Evolutionary conservation across 1,139 yeast genomes (phyloP), one percentile per base, ranked within the genome.

Genomic region (Spathaspora sp.): DNA sequence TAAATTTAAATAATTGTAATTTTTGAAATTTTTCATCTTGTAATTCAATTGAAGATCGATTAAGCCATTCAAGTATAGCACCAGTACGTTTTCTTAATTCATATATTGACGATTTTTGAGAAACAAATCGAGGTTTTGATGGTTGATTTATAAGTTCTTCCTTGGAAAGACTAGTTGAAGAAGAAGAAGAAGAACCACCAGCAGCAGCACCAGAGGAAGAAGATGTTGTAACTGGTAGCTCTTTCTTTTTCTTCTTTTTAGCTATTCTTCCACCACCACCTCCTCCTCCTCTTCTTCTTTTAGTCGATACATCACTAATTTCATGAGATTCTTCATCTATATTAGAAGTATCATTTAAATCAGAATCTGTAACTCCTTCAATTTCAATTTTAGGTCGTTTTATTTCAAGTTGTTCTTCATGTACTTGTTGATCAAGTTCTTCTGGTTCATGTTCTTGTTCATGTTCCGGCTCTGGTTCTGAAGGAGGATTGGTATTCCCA

Each of bases 71-170:
- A 57, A 91, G 71, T 16, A 93, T 90, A 2, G 97, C 95, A 4
- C 91, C 87, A 1, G 90, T 88, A 47, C 99, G 76, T 59, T 89
- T 84, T 46, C 91, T 81, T 83, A 91, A 82, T 61, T 91, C 99
- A 54, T 80, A 78, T 49, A 90, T 67, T 2, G 90, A 78, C 2
- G 89, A 80, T 46, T 88, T 79, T 10, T 84, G 82, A 49, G 85
- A 85, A 7, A 96, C 97, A 46, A 82, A 74, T 45, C 96, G 78
- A 11, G 98, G 97, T 56, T 82, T 86, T 41, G 90, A 85, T 5
- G 90, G 84, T 59, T 83, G 87, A 51, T 76, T 81, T 17, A 82
- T 53, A 54, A 70, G 55, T 57, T 75, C 76, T 31, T 72, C 78
- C 39, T 67, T 71, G 23, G 69, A 42, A 15, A 46, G 25, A 26